A percentile compares a stretch with the other conserved stretches of the same genome.
Conservation (phyloP, 768 basidiomycete genomes). For the Russula vinacea region DNA sequence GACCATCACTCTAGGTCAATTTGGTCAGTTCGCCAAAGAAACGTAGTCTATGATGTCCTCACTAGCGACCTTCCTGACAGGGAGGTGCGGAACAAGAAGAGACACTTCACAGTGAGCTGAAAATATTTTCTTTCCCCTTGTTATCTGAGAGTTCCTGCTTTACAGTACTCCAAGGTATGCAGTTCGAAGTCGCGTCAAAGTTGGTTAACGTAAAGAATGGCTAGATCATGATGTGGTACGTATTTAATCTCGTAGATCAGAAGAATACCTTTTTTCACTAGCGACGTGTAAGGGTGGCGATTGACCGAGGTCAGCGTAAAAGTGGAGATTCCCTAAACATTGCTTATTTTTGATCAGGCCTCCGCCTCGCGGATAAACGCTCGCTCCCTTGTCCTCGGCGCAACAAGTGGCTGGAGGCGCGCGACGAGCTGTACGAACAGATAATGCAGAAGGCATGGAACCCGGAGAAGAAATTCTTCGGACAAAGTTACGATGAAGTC, state of each 20-base stretch:
- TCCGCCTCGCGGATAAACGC: constrained; percentile 92
- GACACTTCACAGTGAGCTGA: constrained; percentile 73
- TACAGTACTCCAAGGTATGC: constrained; percentile 74
- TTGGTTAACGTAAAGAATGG: not conserved
- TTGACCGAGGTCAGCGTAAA: constrained; percentile 68
- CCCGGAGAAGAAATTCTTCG: constrained; percentile 61
- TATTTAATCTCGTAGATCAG: constrained; percentile 13
- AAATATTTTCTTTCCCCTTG: not conserved
- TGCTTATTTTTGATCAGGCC: constrained; percentile 41
- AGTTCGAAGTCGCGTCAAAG: not conserved
- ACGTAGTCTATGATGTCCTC: constrained; percentile 26
- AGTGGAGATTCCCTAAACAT: not conserved
- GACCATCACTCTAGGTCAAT: constrained; percentile 59
- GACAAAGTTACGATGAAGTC: constrained; percentile 87
- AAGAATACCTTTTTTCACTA: constrained; percentile 5
- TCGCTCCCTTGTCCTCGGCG: constrained; percentile 82
- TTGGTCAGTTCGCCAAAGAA: constrained; percentile 53
- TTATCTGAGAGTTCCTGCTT: not conserved
- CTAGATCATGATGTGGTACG: constrained; percentile 87
- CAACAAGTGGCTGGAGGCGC: constrained; percentile 64
- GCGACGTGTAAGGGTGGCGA: constrained; percentile 67
- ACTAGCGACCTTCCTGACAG: constrained; percentile 40
- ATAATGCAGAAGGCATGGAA: constrained; percentile 91
- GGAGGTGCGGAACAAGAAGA: constrained; percentile 86
- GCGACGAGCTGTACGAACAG: constrained; percentile 88